Base-by-base conservation (phyloP, 108 stramenopile species). In the Discostella stelligeroides region DNA sequence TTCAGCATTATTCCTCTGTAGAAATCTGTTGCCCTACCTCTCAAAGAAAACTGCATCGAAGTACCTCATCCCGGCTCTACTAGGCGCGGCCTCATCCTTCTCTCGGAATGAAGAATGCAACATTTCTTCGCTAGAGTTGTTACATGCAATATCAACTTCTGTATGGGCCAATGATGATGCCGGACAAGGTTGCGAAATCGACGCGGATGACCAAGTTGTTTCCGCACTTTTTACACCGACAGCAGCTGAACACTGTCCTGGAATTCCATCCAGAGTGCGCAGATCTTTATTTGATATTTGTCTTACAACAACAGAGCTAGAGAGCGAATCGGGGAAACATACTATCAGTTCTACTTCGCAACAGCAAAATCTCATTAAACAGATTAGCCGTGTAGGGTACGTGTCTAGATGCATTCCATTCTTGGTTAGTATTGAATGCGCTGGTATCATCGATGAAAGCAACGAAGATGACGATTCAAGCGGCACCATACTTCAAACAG, bases 341-440 rank as follows among this genome's bases (percentile, higher is more conserved):
- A 40, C n/a, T 30, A 53, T 17, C 4, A 28, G 25, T 20, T 53
- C 66, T 55, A 28, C 14, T 14, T 13, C 7, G 10, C n/a, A 27
- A 30, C 51, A 14, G 17, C 38, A 29, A 18, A 30, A 54, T 59
- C 14, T 34, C 25, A 55, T n/a, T 1, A 64, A 70, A 29, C 63
- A 55, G 14, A 42, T 78, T 29, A 24, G 64, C 37, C 70, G 68
- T 25, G 27, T 84, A 14, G 75, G 79, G 12, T 73, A 80, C 25
- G 78, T 78, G 24, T 43, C 72, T 23, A 53, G 87, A 60, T 88
- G 85, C 42, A 67, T 81, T 46, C 75, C 85, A 7, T 88, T 88
- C 49, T 53, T 88, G 21, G 76, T 79, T 6, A 42, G 65, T 23
- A 65, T 85, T 30, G 55, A 71, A 40, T 63, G 48, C 39, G 48